These are phyloP conservation scores for Paramecium sexaurelia DNA, from an alignment of 73 alveolate genomes.

Conservation along the genomic window DNA sequence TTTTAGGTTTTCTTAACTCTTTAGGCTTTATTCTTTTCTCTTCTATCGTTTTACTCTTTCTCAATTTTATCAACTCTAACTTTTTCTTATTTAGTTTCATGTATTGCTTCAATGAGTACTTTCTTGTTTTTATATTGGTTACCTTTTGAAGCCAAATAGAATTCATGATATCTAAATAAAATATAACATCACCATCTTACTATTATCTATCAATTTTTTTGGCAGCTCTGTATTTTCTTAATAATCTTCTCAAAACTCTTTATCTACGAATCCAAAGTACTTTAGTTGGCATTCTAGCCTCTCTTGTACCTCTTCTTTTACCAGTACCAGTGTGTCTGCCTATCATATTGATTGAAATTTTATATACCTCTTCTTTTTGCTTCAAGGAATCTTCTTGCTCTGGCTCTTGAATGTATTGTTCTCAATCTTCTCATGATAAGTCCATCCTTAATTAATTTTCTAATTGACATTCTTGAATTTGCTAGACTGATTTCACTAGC, in stretches of 20 bases:
- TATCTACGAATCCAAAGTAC: constrained; percentile 98
- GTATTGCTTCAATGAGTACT: constrained; percentile 96
- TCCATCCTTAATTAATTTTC: constrained; percentile 96
- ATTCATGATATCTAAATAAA: constrained; percentile 85
- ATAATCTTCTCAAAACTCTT: constrained; percentile 98
- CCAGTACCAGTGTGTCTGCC: constrained; percentile 98
- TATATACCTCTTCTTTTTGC: constrained; percentile 81
- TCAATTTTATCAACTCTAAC: constrained; percentile 63
- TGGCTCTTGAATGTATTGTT: constrained; percentile 95
- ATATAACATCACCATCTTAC: constrained; percentile 23
- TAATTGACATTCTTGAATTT: constrained; percentile 90
- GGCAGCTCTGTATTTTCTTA: constrained; percentile 95
- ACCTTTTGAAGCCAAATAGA: constrained; percentile 97
- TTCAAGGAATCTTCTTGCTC: constrained; percentile 89
- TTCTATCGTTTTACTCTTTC: constrained; percentile 64
- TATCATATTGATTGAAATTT: background rate
- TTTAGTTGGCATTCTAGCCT: constrained; percentile 98
- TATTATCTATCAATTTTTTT: constrained; percentile 95
- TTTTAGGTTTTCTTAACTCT: constrained; percentile 58
- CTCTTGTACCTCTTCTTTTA: constrained; percentile 96
- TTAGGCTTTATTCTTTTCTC: constrained; percentile 66
- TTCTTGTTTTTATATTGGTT: constrained; percentile 96
- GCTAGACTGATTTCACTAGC: constrained; percentile 94
- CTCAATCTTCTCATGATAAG: constrained; percentile 95
- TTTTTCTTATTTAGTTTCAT: constrained; percentile 81